Evolutionary conservation across 306 rosid genomes (phyloP).

Genomic region (Acacia crassicarpa): DNA sequence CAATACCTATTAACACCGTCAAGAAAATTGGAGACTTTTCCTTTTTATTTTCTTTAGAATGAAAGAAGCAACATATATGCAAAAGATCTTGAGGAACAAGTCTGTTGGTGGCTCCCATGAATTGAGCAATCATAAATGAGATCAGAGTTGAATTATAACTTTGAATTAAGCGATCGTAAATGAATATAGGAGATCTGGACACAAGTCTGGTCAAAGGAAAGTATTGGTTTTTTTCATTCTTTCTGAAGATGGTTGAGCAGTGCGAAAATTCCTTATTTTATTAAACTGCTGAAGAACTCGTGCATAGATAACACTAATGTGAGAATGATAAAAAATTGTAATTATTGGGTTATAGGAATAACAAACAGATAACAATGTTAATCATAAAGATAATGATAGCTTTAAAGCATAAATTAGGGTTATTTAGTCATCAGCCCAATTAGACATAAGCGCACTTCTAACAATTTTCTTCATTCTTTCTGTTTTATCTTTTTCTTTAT

Average conservation of each 20-base stretch:
- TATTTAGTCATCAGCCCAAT: background rate
- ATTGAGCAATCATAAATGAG: background rate
- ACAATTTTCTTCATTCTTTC: background rate
- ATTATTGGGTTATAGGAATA: background rate
- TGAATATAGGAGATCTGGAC: background rate
- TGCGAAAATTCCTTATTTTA: background rate
- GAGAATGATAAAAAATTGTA: background rate
- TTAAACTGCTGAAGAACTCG: background rate
- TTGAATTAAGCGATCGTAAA: background rate
- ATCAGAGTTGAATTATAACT: background rate
- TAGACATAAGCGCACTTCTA: background rate
- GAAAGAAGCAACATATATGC: background rate
- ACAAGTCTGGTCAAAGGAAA: background rate
- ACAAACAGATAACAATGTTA: background rate
- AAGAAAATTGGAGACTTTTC: background rate
- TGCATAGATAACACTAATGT: background rate
- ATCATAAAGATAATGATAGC: background rate
- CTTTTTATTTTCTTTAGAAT: background rate
- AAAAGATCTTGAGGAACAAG: background rate
- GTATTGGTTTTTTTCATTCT: background rate
- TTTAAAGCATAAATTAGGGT: background rate
- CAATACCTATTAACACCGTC: slow-evolving; percentile 1
- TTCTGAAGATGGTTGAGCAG: background rate
- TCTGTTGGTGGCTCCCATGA: background rate
- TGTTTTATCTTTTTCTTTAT: background rate